Evolutionary conservation across 805 yeast species (phyloP), one percentile per base, ranked within the genome.

Genomic region (Yamadazyma sp.): DNA sequence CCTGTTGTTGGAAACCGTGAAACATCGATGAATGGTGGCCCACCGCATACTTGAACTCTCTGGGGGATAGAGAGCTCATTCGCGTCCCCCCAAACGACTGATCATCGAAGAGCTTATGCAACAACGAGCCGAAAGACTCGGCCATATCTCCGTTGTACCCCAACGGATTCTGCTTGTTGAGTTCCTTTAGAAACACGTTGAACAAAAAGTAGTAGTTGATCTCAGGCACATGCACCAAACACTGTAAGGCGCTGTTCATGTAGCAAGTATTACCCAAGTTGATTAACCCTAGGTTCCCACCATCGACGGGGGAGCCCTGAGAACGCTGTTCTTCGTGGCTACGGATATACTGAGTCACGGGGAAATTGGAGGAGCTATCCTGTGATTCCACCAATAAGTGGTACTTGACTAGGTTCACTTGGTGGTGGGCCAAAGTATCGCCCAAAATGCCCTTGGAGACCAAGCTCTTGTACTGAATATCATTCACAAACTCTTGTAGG

Each of bases 211-310:
- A 91, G 28, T 78, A 71, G 7, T 82, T 76, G 17, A 93, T 60
- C 57, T 88, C 96, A 1, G 95, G 95, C 9, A 90, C 73, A 54
- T 91, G 98, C 0, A 78, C 74, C 28, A 91, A 63, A 53, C 97
- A 91, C 54, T 93, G 98, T 30, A 91, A 62, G 0, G 96, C 96
- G 7, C 95, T 85, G 58, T 88, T 89, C 97, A 90, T 89, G 58
- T 88, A 90, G 59, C 97, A 90, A 0, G 95, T 82, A 55, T 90
- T 90, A 2, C 97, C 97, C 44, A 89, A 64, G 53, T 87, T 90
- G 36, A 57, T 71, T 64, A 53, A 82, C 47, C 44, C 97, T 82
- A 41, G 71, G 58, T 32, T 68, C 54, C 47, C 96, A 12, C 65
- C 62, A 8, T 45, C 35, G 1, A 34, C 18, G 19, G 48, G 30